Evolutionary conservation across 2,329 filamentous ascomycete genomes (phyloP), one percentile per base, ranked within the genome.

Genomic region (Colletotrichum phormii): DNA sequence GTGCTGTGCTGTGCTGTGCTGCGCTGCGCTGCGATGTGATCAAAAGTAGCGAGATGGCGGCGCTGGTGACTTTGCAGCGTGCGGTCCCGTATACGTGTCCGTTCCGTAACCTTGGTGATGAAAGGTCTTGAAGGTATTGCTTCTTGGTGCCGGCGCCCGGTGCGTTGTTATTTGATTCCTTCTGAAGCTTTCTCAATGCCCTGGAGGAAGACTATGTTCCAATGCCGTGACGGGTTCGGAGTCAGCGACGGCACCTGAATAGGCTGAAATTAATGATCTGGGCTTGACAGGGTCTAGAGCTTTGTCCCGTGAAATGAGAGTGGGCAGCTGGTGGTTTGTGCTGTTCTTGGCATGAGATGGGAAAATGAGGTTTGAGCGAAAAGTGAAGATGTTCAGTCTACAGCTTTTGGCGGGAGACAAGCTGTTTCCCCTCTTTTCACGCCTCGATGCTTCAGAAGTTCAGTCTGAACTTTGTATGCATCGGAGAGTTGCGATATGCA

Each of bases 1-100:
- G 62, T 71, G 68, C 49, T 24, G 69, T 26, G 60, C n/a, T 60
- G 42, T 29, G 22, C 71, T 73, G 51, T 51, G 68, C 49, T 59
- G 31, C 51, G 12, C 58, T 59, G 57, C 53, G 49, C 31, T 26
- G 69, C 22, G 60, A 31, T 60, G 53, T 29, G 24, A 29, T 31
- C 46, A 15, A 58, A 51, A 37, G 24, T 24, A 53, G 58, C 29
- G 35, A 55, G 24, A 26, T 57, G 22, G 15, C 22, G 29, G 15
- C 26, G 64, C 57, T 8, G 26, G 15, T 22, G 54, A 51, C 46
- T 15, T 31, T 24, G 42, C 11, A 8, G 35, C 12, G 31, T 9
- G 51, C 24, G 24, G 35, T 9, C 18, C 29, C 18, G 12, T 31
- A 13, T 18, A 51, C 15, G n/a, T 22, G 26, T 53, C 46, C 29